A percentile compares a stretch with the other conserved stretches of the same genome.
phyloP scores from a whole-genome alignment of 1,284 basidiomycete genomes.

The Marasmius sp. region DNA sequence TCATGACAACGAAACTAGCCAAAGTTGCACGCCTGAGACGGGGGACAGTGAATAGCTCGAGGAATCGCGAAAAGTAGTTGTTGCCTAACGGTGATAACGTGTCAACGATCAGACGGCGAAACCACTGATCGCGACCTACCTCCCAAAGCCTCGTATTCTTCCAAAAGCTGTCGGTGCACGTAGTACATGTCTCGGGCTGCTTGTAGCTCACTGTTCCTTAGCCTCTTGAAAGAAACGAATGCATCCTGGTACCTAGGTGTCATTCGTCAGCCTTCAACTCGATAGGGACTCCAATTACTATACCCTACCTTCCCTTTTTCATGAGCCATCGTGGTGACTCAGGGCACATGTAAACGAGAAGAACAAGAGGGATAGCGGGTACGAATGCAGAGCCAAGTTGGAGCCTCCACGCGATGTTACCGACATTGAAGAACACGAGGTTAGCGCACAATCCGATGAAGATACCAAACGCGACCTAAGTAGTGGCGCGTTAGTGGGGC shows the following conservation, averaged over 20 bases:
- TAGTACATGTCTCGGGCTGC: constrained; percentile 61
- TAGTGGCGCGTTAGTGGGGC: not conserved
- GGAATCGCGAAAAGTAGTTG: constrained; percentile 51
- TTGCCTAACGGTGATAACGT: constrained; percentile 20
- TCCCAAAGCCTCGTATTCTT: constrained; percentile 52
- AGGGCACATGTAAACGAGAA: constrained; percentile 55
- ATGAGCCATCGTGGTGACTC: constrained; percentile 54
- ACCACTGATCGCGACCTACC: constrained; percentile 13
- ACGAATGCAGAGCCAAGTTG: constrained; percentile 57
- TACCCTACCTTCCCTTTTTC: constrained; percentile 45
- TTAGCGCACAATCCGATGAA: constrained; percentile 55
- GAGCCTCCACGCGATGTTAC: constrained; percentile 55
- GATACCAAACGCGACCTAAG: constrained; percentile 55
- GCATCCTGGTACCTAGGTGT: constrained; percentile 49
- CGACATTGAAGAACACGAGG: constrained; percentile 43
- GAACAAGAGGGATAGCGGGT: constrained; percentile 47
- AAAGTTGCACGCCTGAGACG: constrained; percentile 70
- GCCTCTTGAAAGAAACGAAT: constrained; percentile 52
- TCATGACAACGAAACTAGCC: constrained; percentile 67
- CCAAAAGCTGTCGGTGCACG: constrained; percentile 57
- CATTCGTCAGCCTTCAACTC: not conserved
- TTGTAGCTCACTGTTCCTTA: constrained; percentile 66
- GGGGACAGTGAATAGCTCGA: constrained; percentile 66
- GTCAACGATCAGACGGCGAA: not conserved
- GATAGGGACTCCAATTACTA: no score